Evolutionary conservation across 202 grass and related monocot species (phyloP), one percentile per base, ranked within the genome.

Genomic region (Zoysia matrella): DNA sequence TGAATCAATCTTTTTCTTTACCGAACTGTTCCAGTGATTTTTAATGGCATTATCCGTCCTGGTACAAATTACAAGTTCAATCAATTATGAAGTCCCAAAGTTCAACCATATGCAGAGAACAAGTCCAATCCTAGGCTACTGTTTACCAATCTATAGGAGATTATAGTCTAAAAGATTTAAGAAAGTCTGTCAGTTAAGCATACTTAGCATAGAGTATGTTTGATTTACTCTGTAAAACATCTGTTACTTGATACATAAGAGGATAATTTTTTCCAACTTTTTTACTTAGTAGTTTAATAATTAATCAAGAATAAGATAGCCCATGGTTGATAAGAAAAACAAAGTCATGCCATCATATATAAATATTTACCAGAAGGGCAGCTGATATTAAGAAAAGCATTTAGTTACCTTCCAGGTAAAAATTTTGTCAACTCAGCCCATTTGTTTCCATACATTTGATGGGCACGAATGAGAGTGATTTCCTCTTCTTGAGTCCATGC

Each of bases 21-120:
- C 93, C 11, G 96, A 94, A 85, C 96, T 95, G 81, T 99, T 93
- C 96, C 96, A 99, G 40, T 99, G 96, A 75, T 99, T 99, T 87
- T 99, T 99, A 60, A 99, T 99, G 41, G 96, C 83, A 85, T 99
- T 99, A 50, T 99, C 96, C 44, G 93, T 90, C 90, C 96, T 99
- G 90, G 70, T 62, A 76, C 87, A 9, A 86, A 62, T 51, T 74
- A 71, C 8, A 60, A 39, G 40, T 36, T 61, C 42, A 70, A 64
- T 75, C 7, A 82, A 70, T 74, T 78, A 70, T 41, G 30, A 10
- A 78, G 49, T 79, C 41, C 72, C 68, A 78, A 73, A 36, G 30
- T 36, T 36, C 30, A 36, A 36, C 30, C 30, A 36, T 36, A 36
- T 36, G 30, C 30, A 36, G 30, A 36, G 30, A 36, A 36, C 30